Conservation (phyloP, 768 basidiomycete genomes). For the Peribolospora baueri region DNA sequence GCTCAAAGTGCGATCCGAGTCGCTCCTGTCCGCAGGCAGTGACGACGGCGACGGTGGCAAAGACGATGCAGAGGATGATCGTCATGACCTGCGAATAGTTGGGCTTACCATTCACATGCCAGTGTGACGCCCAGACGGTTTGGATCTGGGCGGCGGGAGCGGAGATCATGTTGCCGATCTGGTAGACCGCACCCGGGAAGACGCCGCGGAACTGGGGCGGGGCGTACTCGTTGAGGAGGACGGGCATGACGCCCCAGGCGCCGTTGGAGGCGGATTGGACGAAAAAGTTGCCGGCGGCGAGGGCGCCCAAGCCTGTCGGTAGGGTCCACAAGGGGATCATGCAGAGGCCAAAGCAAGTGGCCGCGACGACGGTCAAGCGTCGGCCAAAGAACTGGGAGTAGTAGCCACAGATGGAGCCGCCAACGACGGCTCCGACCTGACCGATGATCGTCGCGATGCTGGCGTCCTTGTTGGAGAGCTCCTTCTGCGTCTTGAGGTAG, state of each 20-base stretch:
- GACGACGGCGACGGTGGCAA: too few species aligned
- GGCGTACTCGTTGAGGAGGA: conserved; percentile 18
- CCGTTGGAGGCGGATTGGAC: conserved; percentile 20
- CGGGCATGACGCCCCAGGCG: conserved; percentile 20
- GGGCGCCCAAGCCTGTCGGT: conserved; percentile 16
- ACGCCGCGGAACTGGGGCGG: conserved; percentile 20
- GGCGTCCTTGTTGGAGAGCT: conserved; percentile 12
- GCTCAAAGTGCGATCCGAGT: too few species aligned
- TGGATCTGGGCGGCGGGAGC: too few species aligned
- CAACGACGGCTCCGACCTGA: conserved; percentile 16
- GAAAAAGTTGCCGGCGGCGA: conserved; percentile 18
- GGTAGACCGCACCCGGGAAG: conserved; percentile 19
- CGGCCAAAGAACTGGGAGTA: conserved; percentile 18
- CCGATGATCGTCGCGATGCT: conserved; percentile 20
- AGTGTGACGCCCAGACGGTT: too few species aligned
- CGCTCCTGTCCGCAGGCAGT: too few species aligned
- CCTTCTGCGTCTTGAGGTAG: conserved; percentile 15
- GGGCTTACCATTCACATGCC: too few species aligned
- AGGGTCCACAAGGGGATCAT: conserved; percentile 20
- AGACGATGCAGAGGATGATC: too few species aligned
- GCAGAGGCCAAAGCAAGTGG: conserved; percentile 9
- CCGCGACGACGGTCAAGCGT: conserved; percentile 1
- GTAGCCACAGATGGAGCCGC: conserved; percentile 20
- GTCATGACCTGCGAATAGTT: too few species aligned
- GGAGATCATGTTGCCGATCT: conserved; percentile 8